A percentile compares a stretch with the other conserved stretches of the same genome.
Evolutionary conservation across 257 asterid genomes (phyloP).

Genomic region (Nicotiana tabacum): DNA sequence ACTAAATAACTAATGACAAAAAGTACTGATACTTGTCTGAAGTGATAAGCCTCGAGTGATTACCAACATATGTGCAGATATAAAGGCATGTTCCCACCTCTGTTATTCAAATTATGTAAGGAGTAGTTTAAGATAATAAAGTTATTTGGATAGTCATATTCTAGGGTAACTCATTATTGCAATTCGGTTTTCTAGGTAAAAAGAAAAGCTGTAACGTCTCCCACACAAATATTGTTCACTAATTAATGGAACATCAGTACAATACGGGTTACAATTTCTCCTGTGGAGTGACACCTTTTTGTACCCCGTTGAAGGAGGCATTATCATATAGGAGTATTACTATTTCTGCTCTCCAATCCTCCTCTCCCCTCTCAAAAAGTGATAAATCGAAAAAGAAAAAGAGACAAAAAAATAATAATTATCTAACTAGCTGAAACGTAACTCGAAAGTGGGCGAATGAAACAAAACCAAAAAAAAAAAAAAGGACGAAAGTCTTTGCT

Average conservation of each 20-base stretch:
- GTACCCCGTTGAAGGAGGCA: constrained; percentile 7
- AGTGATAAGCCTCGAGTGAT: neutral
- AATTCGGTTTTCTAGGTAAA: neutral
- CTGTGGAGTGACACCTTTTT: neutral
- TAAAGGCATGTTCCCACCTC: neutral
- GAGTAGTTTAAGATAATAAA: neutral
- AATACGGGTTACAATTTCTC: neutral
- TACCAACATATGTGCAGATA: neutral
- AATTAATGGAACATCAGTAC: neutral
- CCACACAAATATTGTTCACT: neutral
- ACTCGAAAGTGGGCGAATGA: neutral
- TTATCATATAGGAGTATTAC: neutral
- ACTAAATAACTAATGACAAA: neutral
- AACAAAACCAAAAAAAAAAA: neutral
- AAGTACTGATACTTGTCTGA: neutral
- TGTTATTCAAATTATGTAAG: neutral
- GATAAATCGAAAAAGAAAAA: neutral
- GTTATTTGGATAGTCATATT: neutral
- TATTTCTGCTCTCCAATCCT: neutral
- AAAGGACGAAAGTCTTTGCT: neutral
- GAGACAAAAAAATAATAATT: no score
- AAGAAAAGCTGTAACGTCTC: neutral
- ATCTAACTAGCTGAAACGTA: neutral
- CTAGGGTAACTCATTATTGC: neutral
- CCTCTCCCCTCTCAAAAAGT: neutral